Conservation (phyloP, 139 green algal genomes). For the Tetraselmis striata region DNA sequence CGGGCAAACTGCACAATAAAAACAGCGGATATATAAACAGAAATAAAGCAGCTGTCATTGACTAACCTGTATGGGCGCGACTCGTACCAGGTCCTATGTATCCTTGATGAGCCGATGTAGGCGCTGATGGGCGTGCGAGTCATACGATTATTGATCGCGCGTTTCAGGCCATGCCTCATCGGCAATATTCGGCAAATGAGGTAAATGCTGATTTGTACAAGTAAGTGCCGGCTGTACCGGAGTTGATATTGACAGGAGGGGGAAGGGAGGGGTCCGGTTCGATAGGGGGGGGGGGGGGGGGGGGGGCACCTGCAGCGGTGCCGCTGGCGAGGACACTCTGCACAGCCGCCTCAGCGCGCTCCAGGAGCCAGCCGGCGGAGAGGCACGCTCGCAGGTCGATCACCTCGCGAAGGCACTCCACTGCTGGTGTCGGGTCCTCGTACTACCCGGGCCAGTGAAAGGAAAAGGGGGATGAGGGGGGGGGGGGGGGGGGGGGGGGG, state of each 20-base stretch:
- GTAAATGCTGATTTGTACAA: background rate
- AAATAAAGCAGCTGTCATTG: no score
- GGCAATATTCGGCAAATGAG: background rate
- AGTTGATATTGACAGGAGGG: background rate
- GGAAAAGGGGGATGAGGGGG: no score
- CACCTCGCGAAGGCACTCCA: background rate
- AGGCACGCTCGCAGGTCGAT: background rate
- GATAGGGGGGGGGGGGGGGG: no score
- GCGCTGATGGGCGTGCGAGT: background rate
- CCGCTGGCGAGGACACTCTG: background rate
- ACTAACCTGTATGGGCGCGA: no score
- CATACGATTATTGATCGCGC: background rate
- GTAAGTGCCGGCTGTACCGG: no score
- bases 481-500: no score
- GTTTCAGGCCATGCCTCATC: no score
- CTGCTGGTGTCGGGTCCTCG: background rate
- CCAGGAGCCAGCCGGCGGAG: background rate
- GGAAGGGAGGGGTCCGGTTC: no score
- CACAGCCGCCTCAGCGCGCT: background rate
- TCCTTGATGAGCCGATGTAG: background rate
- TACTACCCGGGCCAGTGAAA: background rate
- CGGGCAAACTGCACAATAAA: no score
- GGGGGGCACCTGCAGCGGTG: background rate
- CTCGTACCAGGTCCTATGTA: no score
- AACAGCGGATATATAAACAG: no score